Percentiles rank a stretch among this genome's conserved stretches.
These are phyloP conservation scores for Xerocomellus amylosporus DNA, from an alignment of 768 basidiomycete genomes.

Conservation along the genomic window DNA sequence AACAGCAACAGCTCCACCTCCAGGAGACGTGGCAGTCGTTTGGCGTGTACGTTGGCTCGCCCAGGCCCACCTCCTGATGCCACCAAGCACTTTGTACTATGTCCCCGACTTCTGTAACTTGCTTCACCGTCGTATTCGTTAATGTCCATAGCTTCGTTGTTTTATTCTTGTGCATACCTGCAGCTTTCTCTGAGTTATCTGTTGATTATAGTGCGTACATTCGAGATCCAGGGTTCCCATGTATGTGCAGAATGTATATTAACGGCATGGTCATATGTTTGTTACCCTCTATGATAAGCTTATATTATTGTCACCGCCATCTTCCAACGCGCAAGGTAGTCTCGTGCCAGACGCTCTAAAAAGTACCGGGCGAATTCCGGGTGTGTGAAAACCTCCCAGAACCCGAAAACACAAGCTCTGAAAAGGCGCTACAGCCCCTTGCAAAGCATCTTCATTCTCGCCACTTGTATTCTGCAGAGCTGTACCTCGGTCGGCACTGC, in stretches of 20 bases:
- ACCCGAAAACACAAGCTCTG: background rate
- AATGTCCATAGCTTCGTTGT: background rate
- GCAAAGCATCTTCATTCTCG: constrained; percentile 69
- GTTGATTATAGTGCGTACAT: background rate
- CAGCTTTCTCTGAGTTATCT: background rate
- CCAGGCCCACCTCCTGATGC: constrained; percentile 2
- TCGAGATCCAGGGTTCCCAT: background rate
- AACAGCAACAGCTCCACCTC: constrained; percentile 19
- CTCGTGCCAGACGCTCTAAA: background rate
- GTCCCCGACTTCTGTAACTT: too few species aligned
- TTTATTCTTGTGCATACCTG: background rate
- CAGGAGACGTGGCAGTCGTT: constrained; percentile 70
- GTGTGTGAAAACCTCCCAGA: background rate
- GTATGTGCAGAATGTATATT: background rate
- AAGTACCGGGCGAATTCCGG: background rate
- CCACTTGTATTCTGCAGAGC: constrained; percentile 72
- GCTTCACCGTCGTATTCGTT: background rate
- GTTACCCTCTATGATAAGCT: background rate
- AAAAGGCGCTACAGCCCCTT: constrained; percentile 44
- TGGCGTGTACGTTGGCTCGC: constrained; percentile 50
- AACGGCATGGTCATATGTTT: background rate
- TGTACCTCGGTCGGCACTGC: constrained; percentile 56
- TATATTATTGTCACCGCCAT: background rate
- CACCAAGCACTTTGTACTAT: background rate
- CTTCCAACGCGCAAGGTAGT: background rate